These are phyloP conservation scores for Moricandia arvensis DNA, from an alignment of 345 rosid genomes.

Conservation along the genomic window DNA sequence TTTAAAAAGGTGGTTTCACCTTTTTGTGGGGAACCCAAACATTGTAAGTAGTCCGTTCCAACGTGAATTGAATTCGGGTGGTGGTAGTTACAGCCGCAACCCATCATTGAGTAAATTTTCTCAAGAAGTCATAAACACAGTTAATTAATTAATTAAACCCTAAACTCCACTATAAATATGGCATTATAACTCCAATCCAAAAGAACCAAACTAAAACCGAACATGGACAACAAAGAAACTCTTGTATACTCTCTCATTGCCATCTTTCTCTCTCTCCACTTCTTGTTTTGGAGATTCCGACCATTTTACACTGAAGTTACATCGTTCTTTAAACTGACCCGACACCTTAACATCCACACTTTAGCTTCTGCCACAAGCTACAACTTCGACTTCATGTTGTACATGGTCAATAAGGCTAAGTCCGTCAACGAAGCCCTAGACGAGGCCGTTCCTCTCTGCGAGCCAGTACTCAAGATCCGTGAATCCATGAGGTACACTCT, in stretches of 20 bases:
- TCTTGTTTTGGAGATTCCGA: slow-evolving; percentile 3
- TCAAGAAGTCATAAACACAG: no score
- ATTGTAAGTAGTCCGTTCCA: no score
- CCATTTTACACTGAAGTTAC: not conserved
- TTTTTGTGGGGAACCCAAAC: no score
- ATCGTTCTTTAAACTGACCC: not conserved
- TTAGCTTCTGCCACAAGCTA: not conserved
- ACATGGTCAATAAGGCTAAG: slow-evolving; percentile 60
- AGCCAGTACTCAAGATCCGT: slow-evolving; percentile 61
- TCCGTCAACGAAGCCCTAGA: slow-evolving; percentile 62
- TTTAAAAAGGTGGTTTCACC: no score
- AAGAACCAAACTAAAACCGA: slow-evolving; percentile 1
- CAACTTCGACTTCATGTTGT: slow-evolving; percentile 52
- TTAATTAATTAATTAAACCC: not conserved
- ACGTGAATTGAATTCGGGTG: no score
- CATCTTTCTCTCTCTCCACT: slow-evolving; percentile 7
- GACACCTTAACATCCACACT: not conserved
- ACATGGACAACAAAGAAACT: slow-evolving; percentile 10
- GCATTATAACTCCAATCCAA: not conserved
- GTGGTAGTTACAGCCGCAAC: no score
- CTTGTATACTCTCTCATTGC: slow-evolving; percentile 14
- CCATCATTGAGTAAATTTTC: no score
- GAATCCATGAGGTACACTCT: slow-evolving; percentile 87
- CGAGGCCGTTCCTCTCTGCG: slow-evolving; percentile 50
- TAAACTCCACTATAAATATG: not conserved